A percentile compares a stretch with the other conserved stretches of the same genome.
phyloP scores from a whole-genome alignment of 768 basidiomycete species.

The Cystobasidium onofrii region DNA sequence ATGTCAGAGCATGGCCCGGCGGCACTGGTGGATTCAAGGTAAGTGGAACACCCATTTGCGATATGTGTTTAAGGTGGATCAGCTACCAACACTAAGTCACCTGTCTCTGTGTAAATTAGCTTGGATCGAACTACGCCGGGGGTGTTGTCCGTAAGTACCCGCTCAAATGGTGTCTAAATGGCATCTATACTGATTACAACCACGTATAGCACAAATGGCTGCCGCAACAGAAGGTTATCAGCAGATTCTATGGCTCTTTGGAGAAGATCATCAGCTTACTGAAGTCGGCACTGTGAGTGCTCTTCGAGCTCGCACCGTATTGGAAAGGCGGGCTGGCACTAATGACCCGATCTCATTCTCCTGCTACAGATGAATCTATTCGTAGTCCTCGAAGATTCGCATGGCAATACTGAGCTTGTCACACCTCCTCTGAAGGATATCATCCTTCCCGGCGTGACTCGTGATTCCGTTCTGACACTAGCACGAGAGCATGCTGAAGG shows the following conservation, averaged over 20 bases:
- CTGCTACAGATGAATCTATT: constrained; percentile 63
- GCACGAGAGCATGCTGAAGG: constrained; percentile 55
- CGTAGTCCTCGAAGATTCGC: constrained; percentile 55
- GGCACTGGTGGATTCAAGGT: constrained; percentile 63
- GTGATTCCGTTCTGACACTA: constrained; percentile 71
- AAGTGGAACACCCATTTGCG: constrained; percentile 46
- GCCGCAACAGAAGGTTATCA: constrained; percentile 64
- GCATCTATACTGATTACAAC: neutral
- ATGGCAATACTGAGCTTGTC: constrained; percentile 62
- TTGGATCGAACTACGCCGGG: constrained; percentile 47
- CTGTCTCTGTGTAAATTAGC: neutral
- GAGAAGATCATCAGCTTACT: constrained; percentile 52
- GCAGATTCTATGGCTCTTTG: constrained; percentile 71
- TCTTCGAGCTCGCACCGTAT: neutral
- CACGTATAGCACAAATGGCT: constrained; percentile 56
- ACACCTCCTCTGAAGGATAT: constrained; percentile 85
- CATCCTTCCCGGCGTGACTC: constrained; percentile 81
- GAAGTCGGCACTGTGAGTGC: constrained; percentile 51
- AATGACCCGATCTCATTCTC: neutral
- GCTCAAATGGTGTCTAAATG: neutral
- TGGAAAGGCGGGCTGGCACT: neutral
- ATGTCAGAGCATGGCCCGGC: constrained; percentile 75
- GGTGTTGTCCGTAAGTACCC: constrained; percentile 40
- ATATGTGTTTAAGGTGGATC: too few species aligned
- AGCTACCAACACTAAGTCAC: neutral